Evolutionary conservation across 2,329 filamentous ascomycete genomes (phyloP).

Genomic region (Magnaporthiopsis poae): DNA sequence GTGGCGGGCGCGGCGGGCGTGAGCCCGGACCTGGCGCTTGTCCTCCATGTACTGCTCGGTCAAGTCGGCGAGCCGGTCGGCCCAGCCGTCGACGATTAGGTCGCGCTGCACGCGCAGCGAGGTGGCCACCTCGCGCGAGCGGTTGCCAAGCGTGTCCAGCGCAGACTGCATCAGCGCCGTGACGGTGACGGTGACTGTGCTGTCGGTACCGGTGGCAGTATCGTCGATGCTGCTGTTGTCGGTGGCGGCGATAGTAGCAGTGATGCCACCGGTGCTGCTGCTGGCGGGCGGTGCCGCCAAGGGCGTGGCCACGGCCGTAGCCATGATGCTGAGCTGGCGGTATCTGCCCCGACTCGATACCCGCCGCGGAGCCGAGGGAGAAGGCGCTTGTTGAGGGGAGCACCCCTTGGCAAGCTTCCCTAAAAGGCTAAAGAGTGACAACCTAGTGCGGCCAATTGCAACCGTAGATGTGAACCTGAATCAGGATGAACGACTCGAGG

Average conservation of each 20-base stretch:
- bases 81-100: conserved; percentile 7
- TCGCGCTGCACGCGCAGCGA: conserved; percentile 7
- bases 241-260: not conserved
- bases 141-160: not conserved
- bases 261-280: not conserved
- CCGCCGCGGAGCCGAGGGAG: not conserved
- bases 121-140: conserved; percentile 1
- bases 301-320: not conserved
- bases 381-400: not conserved
- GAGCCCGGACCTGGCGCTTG: conserved; percentile 7
- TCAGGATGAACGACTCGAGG: not conserved
- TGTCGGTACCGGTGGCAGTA: not conserved
- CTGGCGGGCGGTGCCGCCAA: not conserved
- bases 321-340: not conserved
- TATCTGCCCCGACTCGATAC: not conserved
- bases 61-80: conserved; percentile 3
- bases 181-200: not conserved
- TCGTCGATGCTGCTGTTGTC: not conserved
- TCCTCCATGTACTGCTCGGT: conserved; percentile 4
- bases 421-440: not conserved
- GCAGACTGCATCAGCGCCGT: not conserved
- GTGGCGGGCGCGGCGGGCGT: not conserved
- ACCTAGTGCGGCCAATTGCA: not conserved
- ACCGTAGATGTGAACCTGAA: not conserved
- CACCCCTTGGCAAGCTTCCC: not conserved